Evolutionary conservation across 1,284 basidiomycete species (phyloP), one percentile per base, ranked within the genome.

Genomic region (Tremellales sp.): DNA sequence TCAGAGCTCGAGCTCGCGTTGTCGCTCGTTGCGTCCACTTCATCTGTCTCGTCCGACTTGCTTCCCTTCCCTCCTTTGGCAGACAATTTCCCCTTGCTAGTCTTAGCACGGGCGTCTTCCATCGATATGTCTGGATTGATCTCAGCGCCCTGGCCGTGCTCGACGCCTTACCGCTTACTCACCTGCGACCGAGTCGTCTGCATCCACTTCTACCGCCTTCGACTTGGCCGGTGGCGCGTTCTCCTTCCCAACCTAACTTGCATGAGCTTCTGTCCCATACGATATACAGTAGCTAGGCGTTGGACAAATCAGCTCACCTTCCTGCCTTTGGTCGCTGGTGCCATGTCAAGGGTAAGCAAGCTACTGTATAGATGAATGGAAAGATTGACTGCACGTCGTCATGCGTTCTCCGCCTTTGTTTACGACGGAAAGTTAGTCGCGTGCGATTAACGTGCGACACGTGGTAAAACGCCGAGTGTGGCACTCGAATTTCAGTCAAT

Each of bases 171-270:
- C 21, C 40, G n/a, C 11, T 22, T 22, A 22, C 11, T 49, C 43
- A 11, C 31, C 53, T n/a, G 29, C 52, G 21, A 17, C 35, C 19
- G 45, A 42, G 12, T 47, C 53, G 3, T 48, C 52, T 11, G 22
- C 19, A 19, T 40, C 45, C 17, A 21, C 17, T 23, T 46, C 43
- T 22, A 29, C 48, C 13, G 43, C 37, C 17, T 47, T 43, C 15
- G 43, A 29, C 29, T 45, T 48, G 3, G 22, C 15, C n/a, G 57
- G 53, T 21, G 56, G 49, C 4, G 55, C 60, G 46, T 60, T 62
- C 54, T 62, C 60, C 45, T 62, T 62, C 11, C 57, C 60, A 23
- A 23, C 31, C 54, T 58, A 36, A 39, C n/a, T 12, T 17, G 25
- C 22, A 24, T 13, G 6, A n/a, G 45, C 40, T 33, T 6, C 5